phyloP scores from a whole-genome alignment of 2,329 filamentous ascomycete species.

The Torrubiellomyces zombiae region DNA sequence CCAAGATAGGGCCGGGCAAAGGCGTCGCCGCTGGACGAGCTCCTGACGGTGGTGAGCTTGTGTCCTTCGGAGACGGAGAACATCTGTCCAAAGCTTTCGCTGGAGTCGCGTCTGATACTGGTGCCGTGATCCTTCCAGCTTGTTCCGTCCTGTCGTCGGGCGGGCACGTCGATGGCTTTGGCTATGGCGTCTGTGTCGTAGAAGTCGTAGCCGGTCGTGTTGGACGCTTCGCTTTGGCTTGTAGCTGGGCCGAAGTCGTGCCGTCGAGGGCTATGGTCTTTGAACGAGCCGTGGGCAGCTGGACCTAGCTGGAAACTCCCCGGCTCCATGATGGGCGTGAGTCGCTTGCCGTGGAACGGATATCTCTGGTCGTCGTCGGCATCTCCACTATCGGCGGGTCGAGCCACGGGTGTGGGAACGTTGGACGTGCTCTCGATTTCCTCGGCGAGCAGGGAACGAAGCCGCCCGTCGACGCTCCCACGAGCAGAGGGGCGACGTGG shows the following conservation, averaged over 20 bases:
- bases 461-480: slow-evolving; percentile 13
- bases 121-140: slow-evolving; percentile 12
- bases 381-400: slow-evolving; percentile 27
- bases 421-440: slow-evolving; percentile 49
- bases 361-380: slow-evolving; percentile 13
- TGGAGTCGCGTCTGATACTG: slow-evolving; percentile 33
- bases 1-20: slow-evolving; percentile 13
- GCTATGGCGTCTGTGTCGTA: slow-evolving; percentile 41
- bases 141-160: slow-evolving; percentile 21
- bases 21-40: slow-evolving; percentile 6
- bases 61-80: slow-evolving; percentile 40
- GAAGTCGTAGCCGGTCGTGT: slow-evolving; percentile 48
- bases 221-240: slow-evolving; percentile 31
- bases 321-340: slow-evolving; percentile 33
- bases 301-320: slow-evolving; percentile 34
- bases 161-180: slow-evolving; percentile 35
- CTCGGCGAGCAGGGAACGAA: slow-evolving; percentile 32
- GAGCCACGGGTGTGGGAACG: slow-evolving; percentile 39
- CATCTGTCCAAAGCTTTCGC: slow-evolving; percentile 40
- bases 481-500: slow-evolving; percentile 16
- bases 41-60: slow-evolving; percentile 7
- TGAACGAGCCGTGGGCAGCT: slow-evolving; percentile 20
- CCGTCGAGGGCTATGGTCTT: slow-evolving; percentile 20
- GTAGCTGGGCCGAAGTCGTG: slow-evolving; percentile 35
- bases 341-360: slow-evolving; percentile 20